Conservation (phyloP, 495 filamentous ascomycete genomes). For the Tirmania nivea region DNA sequence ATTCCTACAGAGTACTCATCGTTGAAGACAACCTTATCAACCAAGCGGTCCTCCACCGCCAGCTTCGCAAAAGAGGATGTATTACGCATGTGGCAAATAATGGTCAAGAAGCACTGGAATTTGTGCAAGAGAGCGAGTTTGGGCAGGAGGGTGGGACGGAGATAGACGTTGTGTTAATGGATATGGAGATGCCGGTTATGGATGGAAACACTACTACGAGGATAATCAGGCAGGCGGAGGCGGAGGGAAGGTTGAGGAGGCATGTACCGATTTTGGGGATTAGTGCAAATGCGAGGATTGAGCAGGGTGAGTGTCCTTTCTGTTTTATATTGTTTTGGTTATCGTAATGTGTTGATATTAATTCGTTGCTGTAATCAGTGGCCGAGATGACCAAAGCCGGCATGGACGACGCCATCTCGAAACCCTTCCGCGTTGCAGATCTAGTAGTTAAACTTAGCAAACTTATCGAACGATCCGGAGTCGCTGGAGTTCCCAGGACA, state of each 20-base stretch:
- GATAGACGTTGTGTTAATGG: conserved; percentile 52
- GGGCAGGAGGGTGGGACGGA: conserved; percentile 19
- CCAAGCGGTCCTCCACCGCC: too few relatives aligned
- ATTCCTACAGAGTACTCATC: too few relatives aligned
- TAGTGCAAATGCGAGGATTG: conserved; percentile 48
- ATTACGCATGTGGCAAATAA: conserved; percentile 48
- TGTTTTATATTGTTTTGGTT: background rate
- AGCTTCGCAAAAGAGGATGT: conserved; percentile 26
- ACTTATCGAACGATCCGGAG: too few relatives aligned
- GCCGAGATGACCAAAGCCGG: conserved; percentile 40
- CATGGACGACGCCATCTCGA: conserved; percentile 65
- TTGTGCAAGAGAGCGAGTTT: conserved; percentile 19
- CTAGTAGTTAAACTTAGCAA: too few relatives aligned
- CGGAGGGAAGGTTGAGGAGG: conserved; percentile 23
- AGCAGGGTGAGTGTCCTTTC: conserved; percentile 29
- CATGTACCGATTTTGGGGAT: conserved; percentile 58
- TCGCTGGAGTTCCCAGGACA: too few relatives aligned
- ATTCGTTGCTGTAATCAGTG: conserved; percentile 15
- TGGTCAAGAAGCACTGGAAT: conserved; percentile 50
- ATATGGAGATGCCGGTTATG: conserved; percentile 73
- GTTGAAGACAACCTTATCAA: too few relatives aligned
- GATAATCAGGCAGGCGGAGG: conserved; percentile 42
- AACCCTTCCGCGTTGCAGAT: conserved; percentile 55
- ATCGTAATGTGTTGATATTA: background rate
- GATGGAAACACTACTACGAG: conserved; percentile 49